Evolutionary conservation across 2,329 filamentous ascomycete genomes (phyloP), one percentile per base, ranked within the genome.

Genomic region (Diatrype stigma): DNA sequence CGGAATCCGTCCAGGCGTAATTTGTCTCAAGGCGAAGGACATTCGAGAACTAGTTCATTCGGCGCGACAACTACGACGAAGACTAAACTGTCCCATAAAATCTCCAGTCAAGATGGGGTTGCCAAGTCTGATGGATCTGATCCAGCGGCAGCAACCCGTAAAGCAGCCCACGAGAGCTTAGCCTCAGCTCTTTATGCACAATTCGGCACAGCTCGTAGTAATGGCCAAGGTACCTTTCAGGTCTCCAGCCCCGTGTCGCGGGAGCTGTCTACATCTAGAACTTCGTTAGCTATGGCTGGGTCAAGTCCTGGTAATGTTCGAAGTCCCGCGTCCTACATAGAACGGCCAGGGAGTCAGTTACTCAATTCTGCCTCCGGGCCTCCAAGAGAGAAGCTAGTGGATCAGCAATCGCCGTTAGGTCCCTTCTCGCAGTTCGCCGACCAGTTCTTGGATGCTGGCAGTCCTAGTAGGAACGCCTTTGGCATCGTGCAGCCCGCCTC

Each of bases 131-230:
- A 37, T 21, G 46, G 50, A 14, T 47, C 40, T 8, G 52, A 48
- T 34, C 57, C 56, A 12, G 42, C 55, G 6, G 55, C 58, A 44
- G 45, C 51, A 16, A 63, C 63, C 17, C 60, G 61, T 28, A 61
- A 45, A 44, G 59, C 61, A 12, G 62, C 65, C 10, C 60, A 65
- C 46, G 60, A 64, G 21, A 61, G 52, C 44, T 32, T 66, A 34
- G 56, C 47, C 14, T 58, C 60, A 6, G 54, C 63, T 8, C 46
- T 66, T 6, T 58, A 59, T 45, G 62, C 60, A 4, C 60, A 66
- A 47, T 59, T 64, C 49, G 63, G 62, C 3, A 45, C 61, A 21
- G 12, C 45, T 6, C 50, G 47, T 2, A 55, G 46, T 40, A 51
- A 42, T 22, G 12, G 42, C 26, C 58, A 56, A 16, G n/a, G 49